Evolutionary conservation across 441 rosid genomes (phyloP).

Genomic region (Adansonia grandidieri): DNA sequence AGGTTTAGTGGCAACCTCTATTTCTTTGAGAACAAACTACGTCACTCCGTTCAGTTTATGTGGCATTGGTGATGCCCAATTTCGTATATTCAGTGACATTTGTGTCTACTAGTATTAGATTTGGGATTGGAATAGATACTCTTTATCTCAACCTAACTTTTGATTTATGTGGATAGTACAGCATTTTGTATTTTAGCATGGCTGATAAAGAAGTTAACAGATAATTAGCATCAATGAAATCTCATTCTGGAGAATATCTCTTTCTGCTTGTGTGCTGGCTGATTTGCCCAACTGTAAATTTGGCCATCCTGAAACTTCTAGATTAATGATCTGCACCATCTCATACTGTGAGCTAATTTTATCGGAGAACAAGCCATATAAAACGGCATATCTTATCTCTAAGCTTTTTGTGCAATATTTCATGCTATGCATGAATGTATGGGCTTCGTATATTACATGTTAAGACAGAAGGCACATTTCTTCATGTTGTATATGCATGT

Average conservation of each 20-base stretch:
- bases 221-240: background rate
- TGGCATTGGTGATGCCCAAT: background rate
- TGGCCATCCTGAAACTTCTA: constrained; percentile 10
- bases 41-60: background rate
- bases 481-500: background rate
- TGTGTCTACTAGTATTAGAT: background rate
- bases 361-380: background rate
- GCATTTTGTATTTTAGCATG: background rate
- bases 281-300: background rate
- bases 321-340: background rate
- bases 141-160: background rate
- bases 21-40: background rate
- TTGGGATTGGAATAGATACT: background rate
- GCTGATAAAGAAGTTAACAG: background rate
- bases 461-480: background rate
- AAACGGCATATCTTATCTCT: background rate
- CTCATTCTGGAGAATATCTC: background rate
- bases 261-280: background rate
- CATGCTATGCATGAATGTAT: background rate
- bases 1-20: background rate
- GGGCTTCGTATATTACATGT: background rate
- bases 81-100: background rate
- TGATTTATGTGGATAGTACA: background rate
- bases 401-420: background rate
- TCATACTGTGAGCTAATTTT: constrained; percentile 1